phyloP scores from a whole-genome alignment of 257 asterid species.

The Nyctanthes arbortristis region DNA sequence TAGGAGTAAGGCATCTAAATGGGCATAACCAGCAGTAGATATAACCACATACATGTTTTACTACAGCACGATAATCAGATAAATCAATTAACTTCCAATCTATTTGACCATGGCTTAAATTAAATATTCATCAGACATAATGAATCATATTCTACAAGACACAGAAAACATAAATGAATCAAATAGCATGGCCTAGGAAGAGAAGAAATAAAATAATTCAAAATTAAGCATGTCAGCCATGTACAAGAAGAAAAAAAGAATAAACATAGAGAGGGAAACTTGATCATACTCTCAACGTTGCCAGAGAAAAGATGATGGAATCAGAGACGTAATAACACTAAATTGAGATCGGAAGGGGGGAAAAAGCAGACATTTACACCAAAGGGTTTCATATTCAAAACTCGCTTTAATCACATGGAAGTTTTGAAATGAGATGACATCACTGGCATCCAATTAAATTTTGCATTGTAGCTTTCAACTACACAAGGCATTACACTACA shows the following conservation, averaged over 20 bases:
- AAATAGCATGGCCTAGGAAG: background rate
- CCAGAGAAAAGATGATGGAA: too few relatives aligned
- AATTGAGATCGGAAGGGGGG: too few relatives aligned
- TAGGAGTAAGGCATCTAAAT: constrained; percentile 22
- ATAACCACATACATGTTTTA: constrained; percentile 49
- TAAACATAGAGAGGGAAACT: background rate
- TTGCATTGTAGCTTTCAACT: constrained; percentile 9
- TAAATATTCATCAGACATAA: too few relatives aligned
- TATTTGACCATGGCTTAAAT: too few relatives aligned
- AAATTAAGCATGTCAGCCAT: background rate
- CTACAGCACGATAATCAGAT: constrained; percentile 37
- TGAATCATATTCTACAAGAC: background rate
- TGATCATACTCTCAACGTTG: constrained; percentile 83
- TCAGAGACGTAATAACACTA: too few relatives aligned
- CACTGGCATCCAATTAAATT: background rate
- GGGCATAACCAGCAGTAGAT: background rate
- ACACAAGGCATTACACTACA: constrained; percentile 15
- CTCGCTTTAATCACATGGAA: constrained; percentile 9
- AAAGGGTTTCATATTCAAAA: background rate
- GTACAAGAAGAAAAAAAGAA: background rate
- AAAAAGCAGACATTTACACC: too few relatives aligned
- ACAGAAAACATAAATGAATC: background rate
- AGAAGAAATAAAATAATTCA: background rate
- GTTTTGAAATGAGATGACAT: background rate
- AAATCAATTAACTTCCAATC: too few relatives aligned